Evolutionary conservation across 1,284 basidiomycete genomes (phyloP), one percentile per base, ranked within the genome.

Genomic region (Cutaneotrichosporon curvatum): DNA sequence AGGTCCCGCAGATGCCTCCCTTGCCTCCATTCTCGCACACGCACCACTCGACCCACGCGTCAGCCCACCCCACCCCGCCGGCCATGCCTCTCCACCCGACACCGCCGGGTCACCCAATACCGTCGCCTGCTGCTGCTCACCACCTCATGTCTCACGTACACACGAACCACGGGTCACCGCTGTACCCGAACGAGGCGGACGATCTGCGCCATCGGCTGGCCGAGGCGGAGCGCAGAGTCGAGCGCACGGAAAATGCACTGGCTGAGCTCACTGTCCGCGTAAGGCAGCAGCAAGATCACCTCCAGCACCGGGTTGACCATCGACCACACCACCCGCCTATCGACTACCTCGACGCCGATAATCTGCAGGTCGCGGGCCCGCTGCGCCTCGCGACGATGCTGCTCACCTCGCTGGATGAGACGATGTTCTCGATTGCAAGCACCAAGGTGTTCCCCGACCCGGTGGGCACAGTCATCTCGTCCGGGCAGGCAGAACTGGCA

Each of bases 401-500:
- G 32, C 43, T 45, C 25, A 40, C 40, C 18, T 25, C 33, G 38
- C 45, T 57, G 36, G 49, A 57, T 40, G 57, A 62, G 49, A 46
- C 50, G 19, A 37, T 58, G 23, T 56, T 53, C 41, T 43, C 52
- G 4, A 32, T 43, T 10, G 43, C 53, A 14, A 34, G 50, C 28
- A 44, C 45, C 21, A 34, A 46, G 4, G 40, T 47, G 16, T 65
- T 51, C 36, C 61, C 61, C 5, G 40, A 54, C 37, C 56, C 56
- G 4, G 37, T 59, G 1, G 19, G 42, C 6, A 39, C 54, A 2
- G 58, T 58, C 2, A 15, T 58, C 8, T 32, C 50, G 5, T n/a
- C 21, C 2, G 43, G 49, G 7, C 53, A 59, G 33, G 56, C 58
- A 31, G 58, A 65, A 32, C 48, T 59, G 28, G 57, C 53, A 0